phyloP scores from a whole-genome alignment of 169 alveolate genomes.

The Babesia bovis region DNA sequence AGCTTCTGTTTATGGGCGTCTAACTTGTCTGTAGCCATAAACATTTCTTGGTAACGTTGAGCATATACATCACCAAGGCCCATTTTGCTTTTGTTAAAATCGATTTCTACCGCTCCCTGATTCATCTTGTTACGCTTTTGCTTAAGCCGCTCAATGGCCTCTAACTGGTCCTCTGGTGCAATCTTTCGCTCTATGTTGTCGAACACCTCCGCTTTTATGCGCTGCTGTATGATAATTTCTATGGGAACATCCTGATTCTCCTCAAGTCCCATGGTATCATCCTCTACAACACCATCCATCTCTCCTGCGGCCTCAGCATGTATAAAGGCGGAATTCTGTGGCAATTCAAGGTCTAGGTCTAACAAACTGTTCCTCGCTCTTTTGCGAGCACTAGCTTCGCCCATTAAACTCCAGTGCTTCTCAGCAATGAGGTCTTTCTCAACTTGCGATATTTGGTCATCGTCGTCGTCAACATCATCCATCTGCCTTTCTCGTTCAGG shows the following conservation, averaged over 20 bases:
- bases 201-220: constrained; percentile 75
- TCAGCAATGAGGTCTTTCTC: constrained; percentile 75
- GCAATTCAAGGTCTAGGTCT: constrained; percentile 75
- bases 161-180: constrained; percentile 57
- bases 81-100: constrained; percentile 70
- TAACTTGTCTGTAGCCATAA: constrained; percentile 63
- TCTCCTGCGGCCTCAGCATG: constrained; percentile 40
- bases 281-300: constrained; percentile 32
- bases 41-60: constrained; percentile 70
- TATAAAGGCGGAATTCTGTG: constrained; percentile 54
- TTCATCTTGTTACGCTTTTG: constrained; percentile 41
- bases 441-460: constrained; percentile 53
- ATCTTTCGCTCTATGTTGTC: constrained; percentile 78
- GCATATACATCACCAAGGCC: constrained; percentile 82
- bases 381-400: constrained; percentile 77
- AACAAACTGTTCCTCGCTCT: constrained; percentile 82
- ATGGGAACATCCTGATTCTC: constrained; percentile 55
- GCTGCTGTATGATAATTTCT: constrained; percentile 70
- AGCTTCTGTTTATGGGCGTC: constrained; percentile 68
- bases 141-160: constrained; percentile 26
- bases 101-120: constrained; percentile 60
- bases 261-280: constrained; percentile 29
- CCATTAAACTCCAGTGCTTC: constrained; percentile 85
- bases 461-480: background rate
- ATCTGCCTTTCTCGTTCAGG: background rate